phyloP scores from a whole-genome alignment of 306 rosid genomes.

The Begonia fuchsioides region DNA sequence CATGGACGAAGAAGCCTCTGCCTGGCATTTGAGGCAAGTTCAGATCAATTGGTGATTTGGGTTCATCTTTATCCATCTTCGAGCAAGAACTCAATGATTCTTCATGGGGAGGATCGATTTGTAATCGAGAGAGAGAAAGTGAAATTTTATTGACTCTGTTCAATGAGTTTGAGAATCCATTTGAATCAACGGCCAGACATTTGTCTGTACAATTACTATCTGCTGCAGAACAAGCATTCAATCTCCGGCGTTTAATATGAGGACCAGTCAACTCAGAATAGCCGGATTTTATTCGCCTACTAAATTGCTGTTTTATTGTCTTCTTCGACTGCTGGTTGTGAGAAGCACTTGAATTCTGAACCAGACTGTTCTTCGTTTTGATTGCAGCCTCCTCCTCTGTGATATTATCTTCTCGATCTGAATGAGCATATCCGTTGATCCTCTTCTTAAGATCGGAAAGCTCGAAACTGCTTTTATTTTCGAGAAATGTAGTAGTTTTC shows the following conservation, averaged over 20 bases:
- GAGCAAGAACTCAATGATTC: constrained; percentile 11
- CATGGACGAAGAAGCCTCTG: constrained; percentile 12
- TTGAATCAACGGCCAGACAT: too few relatives aligned
- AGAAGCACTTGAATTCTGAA: constrained; percentile 11
- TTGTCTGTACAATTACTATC: constrained; percentile 24
- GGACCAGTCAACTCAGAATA: constrained; percentile 33
- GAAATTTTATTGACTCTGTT: constrained; percentile 18
- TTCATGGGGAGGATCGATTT: constrained; percentile 15
- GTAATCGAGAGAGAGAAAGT: constrained; percentile 4
- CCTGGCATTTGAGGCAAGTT: constrained; percentile 17
- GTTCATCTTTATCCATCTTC: constrained; percentile 22
- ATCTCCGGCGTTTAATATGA: constrained; percentile 39
- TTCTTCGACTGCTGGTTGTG: constrained; percentile 23
- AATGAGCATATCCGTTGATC: too few relatives aligned
- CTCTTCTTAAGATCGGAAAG: too few relatives aligned
- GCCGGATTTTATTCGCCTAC: constrained; percentile 26
- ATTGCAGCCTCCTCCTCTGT: constrained; percentile 17
- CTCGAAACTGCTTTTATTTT: too few relatives aligned
- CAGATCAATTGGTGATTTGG: constrained; percentile 12
- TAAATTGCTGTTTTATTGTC: constrained; percentile 23
- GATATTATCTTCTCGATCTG: too few relatives aligned
- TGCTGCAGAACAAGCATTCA: constrained; percentile 40
- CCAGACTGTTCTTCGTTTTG: constrained; percentile 15
- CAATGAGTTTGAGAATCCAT: constrained; percentile 14
- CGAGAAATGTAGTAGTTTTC: too few relatives aligned